phyloP scores from a whole-genome alignment of 2,329 filamentous ascomycete species.

The Dryadomyces sulphureus region DNA sequence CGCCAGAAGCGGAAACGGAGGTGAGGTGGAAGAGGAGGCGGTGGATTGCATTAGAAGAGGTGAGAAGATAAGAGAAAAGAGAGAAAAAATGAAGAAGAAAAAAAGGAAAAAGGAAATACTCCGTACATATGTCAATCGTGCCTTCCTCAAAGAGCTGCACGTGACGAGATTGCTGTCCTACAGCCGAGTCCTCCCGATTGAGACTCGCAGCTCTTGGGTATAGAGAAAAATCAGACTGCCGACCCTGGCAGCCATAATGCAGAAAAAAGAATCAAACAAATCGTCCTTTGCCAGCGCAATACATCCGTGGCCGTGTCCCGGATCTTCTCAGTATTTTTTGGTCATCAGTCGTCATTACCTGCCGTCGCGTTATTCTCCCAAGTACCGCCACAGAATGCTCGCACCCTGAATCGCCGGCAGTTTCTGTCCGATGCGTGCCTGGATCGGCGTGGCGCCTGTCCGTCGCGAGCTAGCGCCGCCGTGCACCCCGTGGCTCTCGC shows the following conservation, averaged over 20 bases:
- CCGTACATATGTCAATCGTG: background rate
- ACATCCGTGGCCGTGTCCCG: background rate
- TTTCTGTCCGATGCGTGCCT: background rate
- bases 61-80: constrained; percentile 9
- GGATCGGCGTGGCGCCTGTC: background rate
- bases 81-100: background rate
- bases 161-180: no score
- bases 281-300: background rate
- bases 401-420: constrained; percentile 10
- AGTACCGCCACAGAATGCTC: constrained; percentile 11
- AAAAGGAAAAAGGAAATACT: background rate
- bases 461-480: background rate
- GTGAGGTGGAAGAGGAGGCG: background rate
- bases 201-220: constrained; percentile 5
- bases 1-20: constrained; percentile 51
- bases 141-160: no score
- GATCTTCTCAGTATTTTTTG: background rate
- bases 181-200: constrained; percentile 6
- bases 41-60: background rate
- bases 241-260: background rate
- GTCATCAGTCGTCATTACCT: background rate
- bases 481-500: background rate
- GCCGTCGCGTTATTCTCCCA: background rate
- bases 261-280: no score
- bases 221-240: background rate